These are phyloP conservation scores for Amauroascus niger DNA, from an alignment of 2,329 filamentous ascomycete species.

Conservation along the genomic window DNA sequence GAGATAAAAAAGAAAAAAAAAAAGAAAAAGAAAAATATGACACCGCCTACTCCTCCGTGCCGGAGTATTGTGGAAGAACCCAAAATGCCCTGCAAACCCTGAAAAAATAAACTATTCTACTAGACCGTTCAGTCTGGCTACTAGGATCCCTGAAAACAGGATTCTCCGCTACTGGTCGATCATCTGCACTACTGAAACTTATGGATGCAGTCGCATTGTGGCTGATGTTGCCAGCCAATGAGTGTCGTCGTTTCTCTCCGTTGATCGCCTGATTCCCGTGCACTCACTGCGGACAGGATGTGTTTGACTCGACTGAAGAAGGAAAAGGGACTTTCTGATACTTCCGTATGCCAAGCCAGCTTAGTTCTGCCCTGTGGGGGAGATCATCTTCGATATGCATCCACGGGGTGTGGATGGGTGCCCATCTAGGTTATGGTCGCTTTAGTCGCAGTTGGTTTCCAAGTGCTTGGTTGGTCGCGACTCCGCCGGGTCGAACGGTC, in stretches of 20 bases:
- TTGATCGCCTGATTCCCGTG: constrained; percentile 13
- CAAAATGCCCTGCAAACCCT: constrained; percentile 9
- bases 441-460: constrained; percentile 6
- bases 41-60: background rate
- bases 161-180: constrained; percentile 11
- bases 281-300: background rate
- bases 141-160: constrained; percentile 8
- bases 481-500: constrained; percentile 9
- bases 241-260: constrained; percentile 4
- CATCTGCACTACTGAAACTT: constrained; percentile 14
- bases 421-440: background rate
- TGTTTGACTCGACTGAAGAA: background rate
- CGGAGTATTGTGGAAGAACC: background rate
- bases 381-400: constrained; percentile 6
- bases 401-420: background rate
- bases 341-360: background rate
- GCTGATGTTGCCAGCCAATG: constrained; percentile 12
- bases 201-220: constrained; percentile 11
- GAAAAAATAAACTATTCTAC: constrained; percentile 8
- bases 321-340: background rate
- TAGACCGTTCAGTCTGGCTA: constrained; percentile 4
- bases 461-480: constrained; percentile 10
- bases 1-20: constrained; percentile 5
- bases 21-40: constrained; percentile 1
- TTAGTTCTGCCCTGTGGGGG: constrained; percentile 7